Evolutionary conservation across 768 basidiomycete species (phyloP).

Genomic region (Coprinopsis strossmayeri): DNA sequence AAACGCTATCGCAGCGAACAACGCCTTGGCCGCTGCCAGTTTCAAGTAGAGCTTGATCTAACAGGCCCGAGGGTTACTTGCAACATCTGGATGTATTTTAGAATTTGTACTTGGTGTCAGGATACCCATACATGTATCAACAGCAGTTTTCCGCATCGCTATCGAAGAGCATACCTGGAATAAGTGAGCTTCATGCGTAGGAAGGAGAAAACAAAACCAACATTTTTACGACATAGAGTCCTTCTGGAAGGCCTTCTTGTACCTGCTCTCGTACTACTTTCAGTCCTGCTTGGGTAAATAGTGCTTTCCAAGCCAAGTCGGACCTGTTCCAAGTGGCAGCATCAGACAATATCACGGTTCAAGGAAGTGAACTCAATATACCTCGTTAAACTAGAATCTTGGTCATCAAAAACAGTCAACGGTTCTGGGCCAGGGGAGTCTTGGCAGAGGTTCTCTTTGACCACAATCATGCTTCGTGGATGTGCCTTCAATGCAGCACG

Average conservation of each 20-base stretch:
- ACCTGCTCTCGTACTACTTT: constrained; percentile 64
- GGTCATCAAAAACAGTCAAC: constrained; percentile 61
- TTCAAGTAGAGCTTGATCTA: constrained; percentile 5
- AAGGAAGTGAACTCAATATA: constrained; percentile 19
- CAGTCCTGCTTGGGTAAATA: constrained; percentile 73
- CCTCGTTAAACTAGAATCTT: constrained; percentile 91
- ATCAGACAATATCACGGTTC: constrained; percentile 2
- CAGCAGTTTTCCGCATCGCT: no score
- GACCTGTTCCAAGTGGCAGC: constrained; percentile 46
- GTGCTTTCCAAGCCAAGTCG: constrained; percentile 69
- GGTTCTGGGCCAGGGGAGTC: constrained; percentile 48
- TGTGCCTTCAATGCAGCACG: constrained; percentile 49
- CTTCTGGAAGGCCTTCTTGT: constrained; percentile 79
- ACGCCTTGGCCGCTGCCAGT: constrained; percentile 15
- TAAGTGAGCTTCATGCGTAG: neutral
- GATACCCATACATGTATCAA: no score
- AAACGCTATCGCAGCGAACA: constrained; percentile 40
- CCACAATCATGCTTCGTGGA: constrained; percentile 59
- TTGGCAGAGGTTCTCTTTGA: constrained; percentile 87
- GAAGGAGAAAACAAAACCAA: constrained; percentile 26
- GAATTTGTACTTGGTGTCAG: no score
- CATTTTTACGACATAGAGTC: constrained; percentile 85
- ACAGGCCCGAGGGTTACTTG: neutral
- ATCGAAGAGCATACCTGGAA: constrained; percentile 54
- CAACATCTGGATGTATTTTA: no score